Base-by-base conservation (phyloP, 768 basidiomycete species). In the Pisolithus microcarpus region DNA sequence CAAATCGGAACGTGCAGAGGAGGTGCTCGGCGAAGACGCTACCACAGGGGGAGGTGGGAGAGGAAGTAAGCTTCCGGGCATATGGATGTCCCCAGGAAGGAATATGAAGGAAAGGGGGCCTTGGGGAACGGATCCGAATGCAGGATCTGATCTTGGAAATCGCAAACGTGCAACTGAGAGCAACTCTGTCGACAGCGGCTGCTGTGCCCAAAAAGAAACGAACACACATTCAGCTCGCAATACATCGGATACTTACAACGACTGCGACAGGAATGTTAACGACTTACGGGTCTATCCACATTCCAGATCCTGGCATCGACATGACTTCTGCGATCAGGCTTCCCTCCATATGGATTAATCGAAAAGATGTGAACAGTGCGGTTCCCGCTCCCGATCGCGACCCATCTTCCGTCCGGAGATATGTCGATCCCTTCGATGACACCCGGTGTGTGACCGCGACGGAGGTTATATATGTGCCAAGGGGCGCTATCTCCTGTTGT, bases 301-400 rank as follows among this genome's bases (percentile, higher is more conserved):
- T 90, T 85, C 60, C 69, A 63, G 0, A 88, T 81, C 59, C 70
- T 70, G 6, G 77, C 79, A 36, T 77, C 73, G 49, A 83, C 56
- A 66, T 87, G 83, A 45, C 85, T 83, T 31, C 64, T 64, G 30
- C 78, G 66, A 67, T 89, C 82, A 1, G 84, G 71, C 31, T 71
- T 72, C 4, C 90, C 85, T 1, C 87, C 90, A 52, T 83, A 83
- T 4, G 87, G 87, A 62, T 90, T 86, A 7, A 83, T 71, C 7
- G 84, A 79, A 60, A 89, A 91, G 0, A 91, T 68, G 66, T 91
- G 87, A 19, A 83, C 66, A 0, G 80, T 85, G 51, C 80, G 65
- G 56, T 81, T 81, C 60, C 71, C 60, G 37, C 84, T 88, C n/a
- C 75, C 78, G 34, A 89, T 65, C 3, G 80, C 87, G 16, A 81